These are phyloP conservation scores for Ophiostoma ulmi DNA, from an alignment of 2,329 filamentous ascomycete species.

Conservation along the genomic window DNA sequence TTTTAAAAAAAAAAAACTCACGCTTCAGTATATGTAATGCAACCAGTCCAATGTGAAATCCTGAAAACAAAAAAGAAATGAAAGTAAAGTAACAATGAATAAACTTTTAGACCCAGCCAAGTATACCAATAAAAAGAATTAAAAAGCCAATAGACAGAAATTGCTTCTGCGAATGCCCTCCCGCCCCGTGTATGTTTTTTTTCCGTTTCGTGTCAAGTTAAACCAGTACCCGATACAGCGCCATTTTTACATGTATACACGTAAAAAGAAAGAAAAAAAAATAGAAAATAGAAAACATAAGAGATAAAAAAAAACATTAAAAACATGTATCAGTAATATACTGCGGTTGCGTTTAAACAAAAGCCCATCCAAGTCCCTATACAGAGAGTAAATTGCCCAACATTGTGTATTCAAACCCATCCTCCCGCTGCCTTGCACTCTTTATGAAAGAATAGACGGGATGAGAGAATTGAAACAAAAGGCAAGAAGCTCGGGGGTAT, in stretches of 20 bases:
- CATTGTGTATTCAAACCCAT: neutral
- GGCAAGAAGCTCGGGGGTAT: slow-evolving; percentile 14
- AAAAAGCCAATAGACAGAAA: neutral
- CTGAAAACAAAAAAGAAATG: neutral
- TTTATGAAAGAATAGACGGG: neutral
- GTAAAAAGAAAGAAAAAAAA: neutral
- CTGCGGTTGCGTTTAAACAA: neutral
- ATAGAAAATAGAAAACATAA: neutral
- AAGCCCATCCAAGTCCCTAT: slow-evolving; percentile 10
- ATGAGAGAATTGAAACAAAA: neutral
- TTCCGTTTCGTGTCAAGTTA: neutral
- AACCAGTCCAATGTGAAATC: neutral
- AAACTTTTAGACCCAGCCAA: neutral
- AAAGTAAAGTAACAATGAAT: neutral
- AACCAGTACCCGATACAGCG: neutral
- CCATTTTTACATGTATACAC: neutral
- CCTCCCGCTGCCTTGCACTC: neutral
- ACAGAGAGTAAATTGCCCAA: neutral
- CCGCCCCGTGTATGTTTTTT: neutral
- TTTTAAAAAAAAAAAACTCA: neutral
- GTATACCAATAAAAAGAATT: neutral
- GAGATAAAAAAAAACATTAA: neutral
- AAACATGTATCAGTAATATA: neutral
- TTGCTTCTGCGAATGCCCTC: slow-evolving; percentile 13
- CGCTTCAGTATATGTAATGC: neutral